Conservation (phyloP, 257 asterid species). For the Henckelia pumila region DNA sequence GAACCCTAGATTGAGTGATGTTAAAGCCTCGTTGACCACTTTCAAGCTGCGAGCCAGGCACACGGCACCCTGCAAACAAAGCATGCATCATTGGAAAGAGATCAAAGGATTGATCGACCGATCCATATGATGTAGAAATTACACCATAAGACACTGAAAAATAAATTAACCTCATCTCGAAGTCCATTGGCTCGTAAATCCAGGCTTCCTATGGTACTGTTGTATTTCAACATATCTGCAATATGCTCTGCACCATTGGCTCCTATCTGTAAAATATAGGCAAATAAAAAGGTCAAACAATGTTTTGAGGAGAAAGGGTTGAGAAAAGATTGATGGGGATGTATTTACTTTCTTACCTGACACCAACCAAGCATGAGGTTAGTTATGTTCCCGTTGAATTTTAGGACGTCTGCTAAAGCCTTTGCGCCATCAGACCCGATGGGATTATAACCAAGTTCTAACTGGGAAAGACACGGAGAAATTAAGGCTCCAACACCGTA, state of each 20-base stretch:
- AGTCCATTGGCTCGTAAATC: conserved; percentile 95
- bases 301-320: conserved; percentile 6
- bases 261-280: conserved; percentile 58
- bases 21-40: conserved; percentile 83
- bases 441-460: conserved; percentile 95
- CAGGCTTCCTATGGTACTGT: conserved; percentile 66
- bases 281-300: conserved; percentile 23
- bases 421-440: conserved; percentile 40
- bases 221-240: conserved; percentile 91
- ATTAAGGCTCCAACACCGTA: background rate
- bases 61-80: conserved; percentile 66
- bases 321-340: background rate
- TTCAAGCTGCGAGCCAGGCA: conserved; percentile 90
- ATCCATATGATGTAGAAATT: conserved; percentile 2
- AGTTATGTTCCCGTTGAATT: conserved; percentile 77
- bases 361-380: conserved; percentile 97
- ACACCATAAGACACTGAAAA: background rate
- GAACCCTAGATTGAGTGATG: conserved; percentile 83
- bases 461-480: conserved; percentile 36
- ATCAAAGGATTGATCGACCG: background rate
- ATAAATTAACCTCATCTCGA: conserved; percentile 72
- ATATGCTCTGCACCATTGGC: conserved; percentile 73
- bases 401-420: conserved; percentile 42
- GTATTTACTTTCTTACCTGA: conserved; percentile 51
- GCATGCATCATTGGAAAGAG: background rate